phyloP scores from a whole-genome alignment of 495 filamentous ascomycete genomes.

The Cryomyces minteri region DNA sequence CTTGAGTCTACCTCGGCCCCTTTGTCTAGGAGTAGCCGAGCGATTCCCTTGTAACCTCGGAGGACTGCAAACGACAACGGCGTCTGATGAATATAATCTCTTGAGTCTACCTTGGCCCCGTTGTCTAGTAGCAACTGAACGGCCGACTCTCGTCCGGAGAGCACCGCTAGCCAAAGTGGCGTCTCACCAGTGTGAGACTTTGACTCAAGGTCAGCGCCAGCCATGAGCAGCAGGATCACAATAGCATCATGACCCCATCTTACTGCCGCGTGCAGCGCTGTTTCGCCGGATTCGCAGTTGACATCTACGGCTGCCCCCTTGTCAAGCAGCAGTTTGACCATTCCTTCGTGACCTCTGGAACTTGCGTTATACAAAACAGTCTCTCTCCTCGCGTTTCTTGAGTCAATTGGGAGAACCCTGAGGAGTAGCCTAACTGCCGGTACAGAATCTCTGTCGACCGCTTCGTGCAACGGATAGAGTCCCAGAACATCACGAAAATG shows the following conservation, averaged over 20 bases:
- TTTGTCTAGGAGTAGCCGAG: not conserved
- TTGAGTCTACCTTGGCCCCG: not conserved
- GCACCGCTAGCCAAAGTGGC: not conserved
- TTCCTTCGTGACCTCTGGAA: constrained; percentile 21
- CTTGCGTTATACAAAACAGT: too few relatives aligned
- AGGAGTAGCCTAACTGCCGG: too few relatives aligned
- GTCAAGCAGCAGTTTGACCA: constrained; percentile 34
- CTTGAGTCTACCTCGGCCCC: not conserved
- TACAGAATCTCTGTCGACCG: too few relatives aligned
- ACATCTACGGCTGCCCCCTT: not conserved
- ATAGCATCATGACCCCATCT: not conserved
- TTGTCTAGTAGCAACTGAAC: not conserved
- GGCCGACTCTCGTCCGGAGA: not conserved
- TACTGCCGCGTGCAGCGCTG: not conserved
- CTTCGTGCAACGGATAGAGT: too few relatives aligned
- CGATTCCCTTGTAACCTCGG: not conserved
- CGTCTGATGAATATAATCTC: not conserved
- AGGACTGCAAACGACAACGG: not conserved
- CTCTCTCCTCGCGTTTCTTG: too few relatives aligned
- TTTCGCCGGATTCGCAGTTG: not conserved
- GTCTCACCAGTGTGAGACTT: not conserved
- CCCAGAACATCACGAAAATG: too few relatives aligned
- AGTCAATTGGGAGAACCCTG: too few relatives aligned
- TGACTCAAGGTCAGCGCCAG: not conserved
- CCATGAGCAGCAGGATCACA: not conserved